These are phyloP conservation scores for Moelleriella libera DNA, from an alignment of 2,329 filamentous ascomycete species.

Conservation along the genomic window DNA sequence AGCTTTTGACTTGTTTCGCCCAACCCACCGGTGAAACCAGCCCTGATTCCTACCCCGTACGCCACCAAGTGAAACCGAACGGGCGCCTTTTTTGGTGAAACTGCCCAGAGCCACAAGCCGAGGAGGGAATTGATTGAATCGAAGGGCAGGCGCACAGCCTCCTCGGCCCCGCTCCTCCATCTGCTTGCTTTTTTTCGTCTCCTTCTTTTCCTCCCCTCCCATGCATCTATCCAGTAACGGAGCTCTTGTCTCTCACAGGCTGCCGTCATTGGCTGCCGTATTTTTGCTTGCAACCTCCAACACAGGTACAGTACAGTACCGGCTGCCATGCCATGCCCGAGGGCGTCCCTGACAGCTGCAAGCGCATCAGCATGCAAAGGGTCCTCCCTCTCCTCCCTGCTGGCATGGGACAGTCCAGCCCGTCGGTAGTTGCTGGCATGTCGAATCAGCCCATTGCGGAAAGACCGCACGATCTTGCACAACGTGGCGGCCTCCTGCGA, in stretches of 20 bases:
- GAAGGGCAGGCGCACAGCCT: not conserved
- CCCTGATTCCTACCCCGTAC: not conserved
- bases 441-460: not conserved
- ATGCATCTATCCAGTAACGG: not conserved
- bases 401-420: no score
- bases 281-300: no score
- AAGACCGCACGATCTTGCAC: constrained; percentile 1
- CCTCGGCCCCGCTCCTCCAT: not conserved
- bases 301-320: no score
- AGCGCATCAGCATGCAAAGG: no score
- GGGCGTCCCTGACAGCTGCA: no score
- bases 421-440: no score
- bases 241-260: constrained; percentile 7
- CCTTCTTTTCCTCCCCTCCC: not conserved
- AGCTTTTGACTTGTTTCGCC: not conserved
- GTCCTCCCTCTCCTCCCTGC: no score
- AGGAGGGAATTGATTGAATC: not conserved
- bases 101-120: not conserved
- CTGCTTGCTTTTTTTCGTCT: not conserved
- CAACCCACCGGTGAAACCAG: not conserved
- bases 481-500: constrained; percentile 1
- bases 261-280: no score
- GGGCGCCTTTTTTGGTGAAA: not conserved
- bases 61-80: not conserved
- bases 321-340: no score